Percentiles rank a stretch among this genome's conserved stretches.
These are phyloP conservation scores for Allium fistulosum DNA, from an alignment of 106 monocot genomes.

Conservation along the genomic window DNA sequence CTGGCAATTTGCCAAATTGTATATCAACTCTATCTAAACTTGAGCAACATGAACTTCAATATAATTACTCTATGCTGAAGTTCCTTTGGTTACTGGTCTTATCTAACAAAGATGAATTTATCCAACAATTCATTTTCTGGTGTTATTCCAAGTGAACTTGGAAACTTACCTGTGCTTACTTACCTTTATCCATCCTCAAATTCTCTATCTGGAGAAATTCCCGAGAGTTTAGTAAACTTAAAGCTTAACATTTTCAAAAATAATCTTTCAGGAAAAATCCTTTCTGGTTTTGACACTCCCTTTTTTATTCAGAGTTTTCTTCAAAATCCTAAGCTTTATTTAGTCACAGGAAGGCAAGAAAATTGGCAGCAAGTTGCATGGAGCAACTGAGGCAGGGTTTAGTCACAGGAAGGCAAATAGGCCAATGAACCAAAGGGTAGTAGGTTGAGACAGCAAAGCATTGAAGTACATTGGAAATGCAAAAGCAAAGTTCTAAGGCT, in stretches of 20 bases:
- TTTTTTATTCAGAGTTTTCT: constrained; percentile 19
- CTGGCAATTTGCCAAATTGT: no score
- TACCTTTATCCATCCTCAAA: constrained; percentile 60
- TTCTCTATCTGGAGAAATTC: constrained; percentile 33
- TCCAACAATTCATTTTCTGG: constrained; percentile 39
- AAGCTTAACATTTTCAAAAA: constrained; percentile 49
- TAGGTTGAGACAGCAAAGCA: no score
- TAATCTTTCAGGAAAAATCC: constrained; percentile 36
- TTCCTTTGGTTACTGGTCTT: constrained; percentile 23
- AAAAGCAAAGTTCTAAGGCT: no score
- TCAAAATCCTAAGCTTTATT: constrained; percentile 41
- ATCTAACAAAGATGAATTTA: constrained; percentile 38
- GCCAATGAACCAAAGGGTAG: no score
- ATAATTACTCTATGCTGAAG: constrained; percentile 39
- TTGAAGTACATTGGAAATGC: no score
- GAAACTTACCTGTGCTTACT: constrained; percentile 42
- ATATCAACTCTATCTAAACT: no score
- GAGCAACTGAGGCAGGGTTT: no score
- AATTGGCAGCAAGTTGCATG: background rate
- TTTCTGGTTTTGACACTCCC: constrained; percentile 29
- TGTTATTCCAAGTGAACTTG: constrained; percentile 38
- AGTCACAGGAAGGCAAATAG: no score
- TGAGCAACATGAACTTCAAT: constrained; percentile 28
- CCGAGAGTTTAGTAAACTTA: constrained; percentile 29
- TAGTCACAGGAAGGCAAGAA: background rate